Percentiles rank a stretch among this genome's conserved stretches.
Evolutionary conservation across 192 early-diverging fungal species (phyloP).

Genomic region (Mortierella alpina): DNA sequence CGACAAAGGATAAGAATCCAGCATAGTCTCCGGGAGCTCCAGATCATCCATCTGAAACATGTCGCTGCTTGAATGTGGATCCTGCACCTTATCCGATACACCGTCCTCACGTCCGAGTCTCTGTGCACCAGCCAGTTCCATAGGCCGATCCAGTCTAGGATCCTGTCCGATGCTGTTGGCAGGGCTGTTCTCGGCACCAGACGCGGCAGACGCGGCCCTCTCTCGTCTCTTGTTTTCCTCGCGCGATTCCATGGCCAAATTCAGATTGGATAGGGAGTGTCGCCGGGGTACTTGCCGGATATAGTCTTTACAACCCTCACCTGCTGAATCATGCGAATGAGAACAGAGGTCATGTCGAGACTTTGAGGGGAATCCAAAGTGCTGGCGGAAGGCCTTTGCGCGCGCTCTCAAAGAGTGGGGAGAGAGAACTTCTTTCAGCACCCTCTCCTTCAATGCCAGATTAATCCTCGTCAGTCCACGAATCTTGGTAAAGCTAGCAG

Average conservation of each 20-base stretch:
- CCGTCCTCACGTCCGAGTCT: not conserved
- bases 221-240: conserved; percentile 40
- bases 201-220: not conserved
- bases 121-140: conserved; percentile 6
- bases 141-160: not conserved
- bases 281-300: conserved; percentile 41
- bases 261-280: conserved; percentile 48
- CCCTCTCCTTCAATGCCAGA: conserved; percentile 84
- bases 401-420: conserved; percentile 84
- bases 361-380: conserved; percentile 51
- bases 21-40: conserved; percentile 32
- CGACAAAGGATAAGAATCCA: not conserved
- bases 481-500: conserved; percentile 30
- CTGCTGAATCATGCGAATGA: conserved; percentile 41
- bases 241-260: conserved; percentile 38
- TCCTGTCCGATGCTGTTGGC: not conserved
- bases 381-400: conserved; percentile 66
- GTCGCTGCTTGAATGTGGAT: conserved; percentile 16
- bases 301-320: conserved; percentile 24
- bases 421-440: conserved; percentile 90
- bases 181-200: not conserved
- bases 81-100: conserved; percentile 7
- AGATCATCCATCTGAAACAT: conserved; percentile 51
- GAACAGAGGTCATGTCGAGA: conserved; percentile 23
- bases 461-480: conserved; percentile 65